A percentile compares a stretch with the other conserved stretches of the same genome.
These are phyloP conservation scores for Jacaranda copaia DNA, from an alignment of 257 asterid genomes.

Conservation along the genomic window DNA sequence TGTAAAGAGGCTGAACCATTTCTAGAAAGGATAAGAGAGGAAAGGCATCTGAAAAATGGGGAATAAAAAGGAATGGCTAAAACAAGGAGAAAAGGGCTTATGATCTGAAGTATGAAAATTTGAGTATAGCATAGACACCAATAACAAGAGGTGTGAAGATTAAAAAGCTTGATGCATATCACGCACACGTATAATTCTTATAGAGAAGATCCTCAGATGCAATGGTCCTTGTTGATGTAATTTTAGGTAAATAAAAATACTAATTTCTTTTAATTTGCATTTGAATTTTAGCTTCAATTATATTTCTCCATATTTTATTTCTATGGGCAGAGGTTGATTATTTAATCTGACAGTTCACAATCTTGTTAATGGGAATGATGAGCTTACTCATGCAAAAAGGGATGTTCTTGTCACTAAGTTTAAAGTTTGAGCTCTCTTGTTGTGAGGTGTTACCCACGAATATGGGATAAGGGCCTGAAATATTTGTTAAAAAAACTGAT, in stretches of 20 bases:
- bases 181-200: neutral
- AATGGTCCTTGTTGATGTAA: neutral
- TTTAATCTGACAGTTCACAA: neutral
- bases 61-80: neutral
- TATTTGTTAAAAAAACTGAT: slow-evolving; percentile 20
- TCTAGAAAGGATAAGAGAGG: neutral
- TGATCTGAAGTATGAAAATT: neutral
- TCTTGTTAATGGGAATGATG: neutral
- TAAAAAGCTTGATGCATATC: slow-evolving; percentile 4
- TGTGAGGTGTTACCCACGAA: neutral
- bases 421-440: neutral
- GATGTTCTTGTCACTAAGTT: slow-evolving; percentile 11
- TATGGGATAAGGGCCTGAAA: neutral
- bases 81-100: neutral
- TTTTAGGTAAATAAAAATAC: neutral
- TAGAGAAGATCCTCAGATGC: neutral
- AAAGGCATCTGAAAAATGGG: neutral
- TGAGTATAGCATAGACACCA: neutral
- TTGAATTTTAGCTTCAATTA: slow-evolving; percentile 13
- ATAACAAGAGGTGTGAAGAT: too few relatives aligned
- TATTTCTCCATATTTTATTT: slow-evolving; percentile 5
- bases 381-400: neutral
- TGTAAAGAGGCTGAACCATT: neutral
- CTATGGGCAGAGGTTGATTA: neutral
- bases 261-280: neutral